These are phyloP conservation scores for Eucalyptus cloeziana DNA, from an alignment of 345 rosid genomes.

Conservation along the genomic window DNA sequence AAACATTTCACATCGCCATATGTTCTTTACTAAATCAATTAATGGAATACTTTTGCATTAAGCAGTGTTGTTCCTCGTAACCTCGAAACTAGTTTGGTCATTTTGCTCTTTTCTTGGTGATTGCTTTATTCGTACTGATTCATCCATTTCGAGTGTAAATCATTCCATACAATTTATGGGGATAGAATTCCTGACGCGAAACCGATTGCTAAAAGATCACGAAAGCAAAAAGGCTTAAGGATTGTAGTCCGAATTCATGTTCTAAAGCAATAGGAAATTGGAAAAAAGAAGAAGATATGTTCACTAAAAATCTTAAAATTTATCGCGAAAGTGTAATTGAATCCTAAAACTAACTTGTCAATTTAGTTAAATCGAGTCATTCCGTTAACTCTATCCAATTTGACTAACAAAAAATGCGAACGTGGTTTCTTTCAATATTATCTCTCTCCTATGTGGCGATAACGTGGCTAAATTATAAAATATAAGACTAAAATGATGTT, in stretches of 20 bases:
- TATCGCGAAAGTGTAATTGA: accelerated
- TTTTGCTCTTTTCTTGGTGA: background rate
- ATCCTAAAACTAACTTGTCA: accelerated
- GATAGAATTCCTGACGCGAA: background rate
- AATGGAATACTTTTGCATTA: accelerated
- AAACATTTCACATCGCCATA: background rate
- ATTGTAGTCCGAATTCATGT: accelerated
- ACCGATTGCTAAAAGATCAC: accelerated
- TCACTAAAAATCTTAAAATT: accelerated
- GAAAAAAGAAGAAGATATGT: accelerated
- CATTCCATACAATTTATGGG: background rate
- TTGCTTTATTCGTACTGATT: background rate
- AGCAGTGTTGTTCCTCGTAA: background rate
- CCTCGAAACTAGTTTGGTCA: background rate
- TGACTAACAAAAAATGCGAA: too few relatives aligned
- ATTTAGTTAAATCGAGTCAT: too few relatives aligned
- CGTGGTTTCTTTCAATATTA: too few relatives aligned
- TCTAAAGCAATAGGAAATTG: background rate
- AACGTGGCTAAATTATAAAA: too few relatives aligned
- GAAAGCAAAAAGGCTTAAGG: background rate
- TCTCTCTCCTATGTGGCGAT: too few relatives aligned
- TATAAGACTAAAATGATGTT: too few relatives aligned
- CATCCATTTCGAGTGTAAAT: background rate
- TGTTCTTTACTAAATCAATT: background rate
- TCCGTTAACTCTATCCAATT: accelerated